Conservation (phyloP, 352 stramenopile species). For the Pythium sukuiense region DNA sequence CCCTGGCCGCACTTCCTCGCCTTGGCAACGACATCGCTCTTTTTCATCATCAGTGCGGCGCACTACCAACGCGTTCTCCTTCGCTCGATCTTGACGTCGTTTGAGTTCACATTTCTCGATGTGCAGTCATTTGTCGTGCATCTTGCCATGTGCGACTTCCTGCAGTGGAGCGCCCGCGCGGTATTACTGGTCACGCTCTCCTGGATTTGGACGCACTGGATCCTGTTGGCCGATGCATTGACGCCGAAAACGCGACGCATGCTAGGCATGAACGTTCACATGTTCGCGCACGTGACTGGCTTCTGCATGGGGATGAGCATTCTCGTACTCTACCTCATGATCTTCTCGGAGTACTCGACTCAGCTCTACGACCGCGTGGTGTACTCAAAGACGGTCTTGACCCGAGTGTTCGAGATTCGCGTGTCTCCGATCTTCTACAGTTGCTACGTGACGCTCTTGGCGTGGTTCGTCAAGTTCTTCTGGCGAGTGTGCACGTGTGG, state of each 20-base stretch:
- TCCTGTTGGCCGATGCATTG: conserved; percentile 9
- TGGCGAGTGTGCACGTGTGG: conserved; percentile 8
- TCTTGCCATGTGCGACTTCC: conserved; percentile 11
- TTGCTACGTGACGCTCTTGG: conserved; percentile 16
- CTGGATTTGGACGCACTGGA: conserved; percentile 21
- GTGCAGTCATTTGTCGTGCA: conserved; percentile 5
- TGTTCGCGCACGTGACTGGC: conserved; percentile 4
- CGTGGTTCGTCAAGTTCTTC: conserved; percentile 11
- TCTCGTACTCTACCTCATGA: conserved; percentile 9
- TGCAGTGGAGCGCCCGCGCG: conserved; percentile 2
- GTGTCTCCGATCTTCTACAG: conserved; percentile 23
- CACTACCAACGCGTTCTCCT: conserved; percentile 13
- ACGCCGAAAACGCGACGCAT: conserved; percentile 12
- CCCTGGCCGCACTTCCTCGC: background rate
- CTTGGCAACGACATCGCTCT: background rate
- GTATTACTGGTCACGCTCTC: conserved; percentile 1
- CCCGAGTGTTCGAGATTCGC: conserved; percentile 7
- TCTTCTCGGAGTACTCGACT: conserved; percentile 1
- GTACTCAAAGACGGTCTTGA: background rate
- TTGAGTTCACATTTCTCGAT: conserved; percentile 21
- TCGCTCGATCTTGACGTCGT: conserved; percentile 12
- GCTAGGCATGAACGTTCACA: conserved; percentile 9
- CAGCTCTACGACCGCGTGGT: conserved; percentile 1
- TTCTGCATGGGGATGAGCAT: conserved; percentile 9
- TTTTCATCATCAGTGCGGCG: background rate